Evolutionary conservation across 2,329 filamentous ascomycete species (phyloP), one percentile per base, ranked within the genome.

Genomic region (Cryphonectria radicalis): DNA sequence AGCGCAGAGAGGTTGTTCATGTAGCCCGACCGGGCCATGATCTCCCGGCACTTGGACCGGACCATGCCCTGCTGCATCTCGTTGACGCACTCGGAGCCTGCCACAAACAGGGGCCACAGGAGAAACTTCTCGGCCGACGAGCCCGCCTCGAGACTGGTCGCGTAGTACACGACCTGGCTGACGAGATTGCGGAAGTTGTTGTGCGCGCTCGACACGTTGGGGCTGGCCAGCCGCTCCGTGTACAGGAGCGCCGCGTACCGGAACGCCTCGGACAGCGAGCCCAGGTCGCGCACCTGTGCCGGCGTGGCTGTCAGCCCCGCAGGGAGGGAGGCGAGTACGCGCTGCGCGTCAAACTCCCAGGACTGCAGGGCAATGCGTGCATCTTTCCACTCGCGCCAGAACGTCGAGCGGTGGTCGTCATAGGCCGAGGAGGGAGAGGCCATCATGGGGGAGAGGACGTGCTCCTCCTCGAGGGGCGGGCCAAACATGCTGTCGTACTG

Each of bases 31-130:
- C 95, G 92, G 42, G 90, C 89, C 85, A 95, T 94, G 75, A 98
- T 95, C 78, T 95, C 94, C 62, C 91, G 87, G 82, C 94, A 97
- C 76, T 94, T 91, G 75, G 89, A 87, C 68, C 94, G 90, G 67
- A 98, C 92, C 71, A 95, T 89, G 70, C 89, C 88, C 74, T 95
- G 92, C 77, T 97, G 93, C 66, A 90, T 84, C 77, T 93, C 90
- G 75, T 93, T 92, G 74, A 96, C 91, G 77, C 94, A 97, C 82
- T 98, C 95, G 32, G 93, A 94, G 28, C 95, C 95, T 0, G 92
- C 91, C 67, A 98, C 92, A 79, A 98, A 97, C 3, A 98, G 87
- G 3, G 95, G 95, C 95, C 95, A 98, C 11, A 98, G 88, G 13
- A 98, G 83, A 79, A 97, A 97, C 78, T 97, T 97, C 81, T 97